Conservation (phyloP, 1,139 yeast species). For the Insectozyma bohioensis region DNA sequence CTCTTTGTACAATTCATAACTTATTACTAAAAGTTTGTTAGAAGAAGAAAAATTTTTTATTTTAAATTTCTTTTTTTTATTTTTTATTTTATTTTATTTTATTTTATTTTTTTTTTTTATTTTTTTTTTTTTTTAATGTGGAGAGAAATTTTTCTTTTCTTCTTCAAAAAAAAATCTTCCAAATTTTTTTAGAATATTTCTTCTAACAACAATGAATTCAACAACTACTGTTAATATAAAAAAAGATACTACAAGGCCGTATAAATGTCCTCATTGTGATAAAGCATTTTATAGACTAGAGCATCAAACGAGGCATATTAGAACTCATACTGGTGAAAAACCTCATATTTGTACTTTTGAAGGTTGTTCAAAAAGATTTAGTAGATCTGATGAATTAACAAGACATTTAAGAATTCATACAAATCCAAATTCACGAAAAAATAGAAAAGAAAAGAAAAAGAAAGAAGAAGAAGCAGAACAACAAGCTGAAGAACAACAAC, state of each 20-base stretch:
- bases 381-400: conserved; percentile 87
- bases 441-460: conserved; percentile 27
- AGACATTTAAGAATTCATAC: conserved; percentile 87
- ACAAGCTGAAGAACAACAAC: background rate
- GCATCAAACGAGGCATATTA: conserved; percentile 90
- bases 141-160: too few relatives aligned
- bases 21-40: too few relatives aligned
- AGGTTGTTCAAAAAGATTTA: conserved; percentile 82
- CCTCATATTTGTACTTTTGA: conserved; percentile 89
- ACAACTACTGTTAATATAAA: conserved; percentile 10
- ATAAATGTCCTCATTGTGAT: conserved; percentile 87
- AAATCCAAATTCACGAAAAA: conserved; percentile 69
- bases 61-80: too few relatives aligned
- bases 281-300: conserved; percentile 91
- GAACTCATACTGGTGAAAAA: conserved; percentile 95
- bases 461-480: background rate
- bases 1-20: too few relatives aligned
- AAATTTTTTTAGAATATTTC: too few relatives aligned
- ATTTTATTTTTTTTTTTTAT: too few relatives aligned
- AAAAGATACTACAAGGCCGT: conserved; percentile 56
- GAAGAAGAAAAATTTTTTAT: too few relatives aligned
- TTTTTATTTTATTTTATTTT: too few relatives aligned
- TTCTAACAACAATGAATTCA: too few relatives aligned
- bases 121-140: too few relatives aligned
- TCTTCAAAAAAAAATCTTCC: too few relatives aligned